These are phyloP conservation scores for Scenedesmus sp. DNA, from an alignment of 163 green algal genomes.

Conservation along the genomic window DNA sequence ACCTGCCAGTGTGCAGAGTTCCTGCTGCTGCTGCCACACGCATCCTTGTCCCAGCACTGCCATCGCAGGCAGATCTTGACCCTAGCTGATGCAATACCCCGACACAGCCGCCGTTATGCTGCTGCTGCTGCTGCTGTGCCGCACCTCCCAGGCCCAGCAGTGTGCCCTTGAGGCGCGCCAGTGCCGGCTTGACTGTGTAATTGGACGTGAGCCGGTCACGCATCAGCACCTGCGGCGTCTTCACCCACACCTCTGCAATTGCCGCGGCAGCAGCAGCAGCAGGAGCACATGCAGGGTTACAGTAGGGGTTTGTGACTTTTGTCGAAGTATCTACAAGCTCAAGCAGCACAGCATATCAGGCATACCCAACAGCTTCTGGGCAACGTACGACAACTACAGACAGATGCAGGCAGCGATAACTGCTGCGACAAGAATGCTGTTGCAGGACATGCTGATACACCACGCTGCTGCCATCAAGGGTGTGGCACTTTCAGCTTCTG, in stretches of 20 bases:
- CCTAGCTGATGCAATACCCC: neutral
- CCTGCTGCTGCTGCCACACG: neutral
- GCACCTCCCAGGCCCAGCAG: constrained; percentile 54
- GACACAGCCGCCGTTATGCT: neutral
- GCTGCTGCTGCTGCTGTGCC: neutral
- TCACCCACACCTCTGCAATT: constrained; percentile 71
- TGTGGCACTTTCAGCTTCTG: neutral
- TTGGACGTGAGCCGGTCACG: constrained; percentile 73
- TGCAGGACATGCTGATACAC: neutral
- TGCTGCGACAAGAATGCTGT: too few species aligned
- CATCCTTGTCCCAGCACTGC: neutral
- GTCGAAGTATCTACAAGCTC: too few species aligned
- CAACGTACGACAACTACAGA: too few species aligned
- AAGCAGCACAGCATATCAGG: too few species aligned
- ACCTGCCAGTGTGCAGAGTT: too few species aligned
- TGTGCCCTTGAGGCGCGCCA: constrained; percentile 61
- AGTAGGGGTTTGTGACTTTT: too few species aligned
- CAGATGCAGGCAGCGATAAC: too few species aligned
- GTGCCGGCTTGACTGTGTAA: constrained; percentile 69
- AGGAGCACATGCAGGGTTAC: neutral
- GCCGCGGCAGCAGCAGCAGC: constrained; percentile 41
- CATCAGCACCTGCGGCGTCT: constrained; percentile 76
- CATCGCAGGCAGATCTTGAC: too few species aligned
- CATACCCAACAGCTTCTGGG: too few species aligned
- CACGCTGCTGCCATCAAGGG: neutral